Conservation (phyloP, 73 alveolate species). For the Loxodes magnus region DNA sequence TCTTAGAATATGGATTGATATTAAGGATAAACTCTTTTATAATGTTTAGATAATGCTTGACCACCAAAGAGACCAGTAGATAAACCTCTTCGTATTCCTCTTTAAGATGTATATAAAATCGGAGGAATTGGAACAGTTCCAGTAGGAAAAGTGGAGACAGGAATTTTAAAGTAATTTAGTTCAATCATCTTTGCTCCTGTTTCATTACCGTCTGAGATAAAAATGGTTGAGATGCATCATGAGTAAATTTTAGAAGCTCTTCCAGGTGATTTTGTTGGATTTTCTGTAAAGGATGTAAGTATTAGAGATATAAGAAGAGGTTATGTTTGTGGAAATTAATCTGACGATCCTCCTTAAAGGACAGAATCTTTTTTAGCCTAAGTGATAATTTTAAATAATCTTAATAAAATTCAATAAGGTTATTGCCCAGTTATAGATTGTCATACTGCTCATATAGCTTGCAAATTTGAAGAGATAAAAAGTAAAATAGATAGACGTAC, state of each 20-base stretch:
- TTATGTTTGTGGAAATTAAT: not conserved
- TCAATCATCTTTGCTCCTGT: constrained; percentile 40
- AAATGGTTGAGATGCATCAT: constrained; percentile 55
- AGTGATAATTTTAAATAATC: constrained; percentile 38
- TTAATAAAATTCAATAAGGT: constrained; percentile 18
- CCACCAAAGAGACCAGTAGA: constrained; percentile 83
- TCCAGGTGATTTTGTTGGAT: constrained; percentile 65
- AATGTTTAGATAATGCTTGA: constrained; percentile 78
- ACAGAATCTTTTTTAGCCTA: constrained; percentile 24
- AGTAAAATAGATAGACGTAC: not conserved
- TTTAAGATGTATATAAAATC: constrained; percentile 24
- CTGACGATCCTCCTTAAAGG: not conserved
- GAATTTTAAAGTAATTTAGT: constrained; percentile 47
- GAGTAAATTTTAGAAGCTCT: constrained; percentile 39
- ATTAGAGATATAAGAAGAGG: too few relatives aligned
- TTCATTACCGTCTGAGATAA: constrained; percentile 38
- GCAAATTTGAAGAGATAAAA: constrained; percentile 11
- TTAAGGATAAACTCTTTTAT: constrained; percentile 89
- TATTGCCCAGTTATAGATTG: constrained; percentile 20
- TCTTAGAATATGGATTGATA: constrained; percentile 85
- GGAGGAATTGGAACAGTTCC: constrained; percentile 34
- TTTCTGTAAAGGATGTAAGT: constrained; percentile 32
- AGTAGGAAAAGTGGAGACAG: constrained; percentile 37
- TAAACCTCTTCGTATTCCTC: constrained; percentile 82
- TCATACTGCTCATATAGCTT: constrained; percentile 24